These are phyloP conservation scores for Gryganskiella cystojenkinii DNA, from an alignment of 192 early-diverging fungal genomes.

Conservation along the genomic window DNA sequence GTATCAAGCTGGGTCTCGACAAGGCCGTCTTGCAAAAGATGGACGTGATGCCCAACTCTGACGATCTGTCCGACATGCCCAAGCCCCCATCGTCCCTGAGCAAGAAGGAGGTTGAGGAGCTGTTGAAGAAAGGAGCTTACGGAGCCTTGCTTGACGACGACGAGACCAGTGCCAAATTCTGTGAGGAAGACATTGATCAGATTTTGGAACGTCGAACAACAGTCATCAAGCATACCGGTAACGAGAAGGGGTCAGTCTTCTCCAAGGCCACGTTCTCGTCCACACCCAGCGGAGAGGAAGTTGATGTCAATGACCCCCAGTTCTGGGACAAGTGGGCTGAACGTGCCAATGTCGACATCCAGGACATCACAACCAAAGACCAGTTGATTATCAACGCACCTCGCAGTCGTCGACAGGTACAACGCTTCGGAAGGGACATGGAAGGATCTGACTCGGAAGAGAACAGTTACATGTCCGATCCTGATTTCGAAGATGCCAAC, in stretches of 20 bases:
- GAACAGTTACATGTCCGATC: conserved; percentile 60
- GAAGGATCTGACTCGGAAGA: conserved; percentile 58
- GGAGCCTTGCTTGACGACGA: conserved; percentile 89
- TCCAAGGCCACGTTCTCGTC: conserved; percentile 85
- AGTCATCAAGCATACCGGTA: conserved; percentile 80
- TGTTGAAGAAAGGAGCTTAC: conserved; percentile 91
- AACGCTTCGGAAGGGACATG: conserved; percentile 56
- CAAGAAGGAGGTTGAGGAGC: conserved; percentile 85
- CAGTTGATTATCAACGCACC: conserved; percentile 77
- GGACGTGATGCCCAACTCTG: conserved; percentile 66
- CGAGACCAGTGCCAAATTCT: conserved; percentile 78
- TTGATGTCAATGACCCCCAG: conserved; percentile 86
- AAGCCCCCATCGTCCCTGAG: conserved; percentile 66
- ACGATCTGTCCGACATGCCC: conserved; percentile 57
- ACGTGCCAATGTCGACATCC: conserved; percentile 76
- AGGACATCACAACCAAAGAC: conserved; percentile 60
- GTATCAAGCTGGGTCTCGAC: conserved; percentile 89
- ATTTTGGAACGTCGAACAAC: conserved; percentile 85
- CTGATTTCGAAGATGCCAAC: conserved; percentile 55
- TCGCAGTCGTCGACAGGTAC: conserved; percentile 72
- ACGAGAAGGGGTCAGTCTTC: conserved; percentile 80
- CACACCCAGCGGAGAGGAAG: conserved; percentile 52
- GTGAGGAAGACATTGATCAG: conserved; percentile 90
- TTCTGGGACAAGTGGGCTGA: conserved; percentile 93
- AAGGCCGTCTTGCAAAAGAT: conserved; percentile 85